Evolutionary conservation across 805 yeast genomes (phyloP).

Genomic region (Priceomyces carsonii): DNA sequence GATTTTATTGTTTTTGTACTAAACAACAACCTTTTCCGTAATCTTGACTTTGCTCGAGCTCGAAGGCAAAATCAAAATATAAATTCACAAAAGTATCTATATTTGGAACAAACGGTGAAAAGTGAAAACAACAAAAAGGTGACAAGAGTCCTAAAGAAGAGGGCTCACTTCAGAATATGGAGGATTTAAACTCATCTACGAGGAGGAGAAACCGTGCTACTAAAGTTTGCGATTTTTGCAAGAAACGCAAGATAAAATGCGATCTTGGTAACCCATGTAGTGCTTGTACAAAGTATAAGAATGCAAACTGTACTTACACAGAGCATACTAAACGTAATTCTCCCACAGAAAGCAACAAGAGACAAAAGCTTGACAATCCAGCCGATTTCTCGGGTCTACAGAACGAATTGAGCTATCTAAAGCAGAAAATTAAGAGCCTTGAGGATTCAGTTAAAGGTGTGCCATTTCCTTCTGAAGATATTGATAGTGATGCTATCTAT

Average conservation of each 20-base stretch:
- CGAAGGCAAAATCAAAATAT: no score
- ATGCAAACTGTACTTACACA: slow-evolving; percentile 25
- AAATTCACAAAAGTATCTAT: no score
- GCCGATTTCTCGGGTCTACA: slow-evolving; percentile 5
- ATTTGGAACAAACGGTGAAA: no score
- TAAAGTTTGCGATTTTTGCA: slow-evolving; percentile 38
- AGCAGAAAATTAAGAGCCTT: slow-evolving; percentile 13
- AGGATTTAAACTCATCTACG: no score
- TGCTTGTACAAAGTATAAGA: slow-evolving; percentile 30
- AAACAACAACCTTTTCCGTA: no score
- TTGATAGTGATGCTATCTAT: no score
- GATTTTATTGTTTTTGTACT: no score
- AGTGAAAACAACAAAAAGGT: no score
- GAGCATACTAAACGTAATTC: no score
- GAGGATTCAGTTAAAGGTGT: slow-evolving; percentile 14
- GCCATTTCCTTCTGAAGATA: neutral
- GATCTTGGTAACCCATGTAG: slow-evolving; percentile 38
- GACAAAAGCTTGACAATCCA: neutral
- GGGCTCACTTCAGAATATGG: no score
- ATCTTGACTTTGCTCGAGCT: no score
- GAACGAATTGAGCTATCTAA: slow-evolving; percentile 13
- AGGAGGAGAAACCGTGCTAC: slow-evolving; percentile 30
- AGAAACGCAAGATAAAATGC: slow-evolving; percentile 38
- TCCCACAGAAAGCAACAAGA: neutral
- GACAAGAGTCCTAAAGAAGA: no score